Evolutionary conservation across 108 stramenopile genomes (phyloP).

Genomic region (Aureococcus anophagefferens): DNA sequence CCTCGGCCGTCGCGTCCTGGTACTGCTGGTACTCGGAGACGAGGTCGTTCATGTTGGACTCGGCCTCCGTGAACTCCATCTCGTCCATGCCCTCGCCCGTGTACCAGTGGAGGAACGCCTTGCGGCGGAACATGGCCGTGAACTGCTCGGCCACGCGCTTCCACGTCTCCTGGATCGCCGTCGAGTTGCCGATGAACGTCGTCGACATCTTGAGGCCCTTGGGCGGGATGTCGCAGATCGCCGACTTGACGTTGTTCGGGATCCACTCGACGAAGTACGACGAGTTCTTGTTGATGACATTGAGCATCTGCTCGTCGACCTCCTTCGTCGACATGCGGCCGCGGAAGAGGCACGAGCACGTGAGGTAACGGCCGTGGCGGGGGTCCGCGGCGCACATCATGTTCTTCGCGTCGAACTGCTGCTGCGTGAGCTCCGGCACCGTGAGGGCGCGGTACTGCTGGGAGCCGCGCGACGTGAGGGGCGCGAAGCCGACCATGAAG

Average conservation of each 20-base stretch:
- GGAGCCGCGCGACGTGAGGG: constrained; percentile 47
- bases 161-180: constrained; percentile 67
- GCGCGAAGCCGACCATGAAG: constrained; percentile 68
- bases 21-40: constrained; percentile 81
- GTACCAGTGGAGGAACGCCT: constrained; percentile 79
- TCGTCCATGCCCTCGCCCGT: constrained; percentile 65
- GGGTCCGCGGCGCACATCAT: constrained; percentile 71
- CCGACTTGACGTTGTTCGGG: constrained; percentile 78
- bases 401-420: constrained; percentile 64
- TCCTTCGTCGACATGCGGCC: constrained; percentile 59
- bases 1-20: constrained; percentile 78
- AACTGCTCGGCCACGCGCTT: constrained; percentile 71
- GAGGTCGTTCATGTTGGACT: constrained; percentile 68
- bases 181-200: constrained; percentile 65
- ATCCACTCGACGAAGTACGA: constrained; percentile 81
- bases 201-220: constrained; percentile 58
- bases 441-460: constrained; percentile 60
- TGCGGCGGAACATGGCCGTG: constrained; percentile 76
- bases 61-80: constrained; percentile 47
- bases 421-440: constrained; percentile 64
- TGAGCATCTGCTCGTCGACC: constrained; percentile 72
- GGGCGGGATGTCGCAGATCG: constrained; percentile 74
- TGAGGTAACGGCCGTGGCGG: constrained; percentile 61
- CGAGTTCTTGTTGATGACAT: constrained; percentile 77
- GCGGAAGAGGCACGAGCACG: constrained; percentile 60